Conservation (phyloP, 495 filamentous ascomycete genomes). For the Penicillium soppii region DNA sequence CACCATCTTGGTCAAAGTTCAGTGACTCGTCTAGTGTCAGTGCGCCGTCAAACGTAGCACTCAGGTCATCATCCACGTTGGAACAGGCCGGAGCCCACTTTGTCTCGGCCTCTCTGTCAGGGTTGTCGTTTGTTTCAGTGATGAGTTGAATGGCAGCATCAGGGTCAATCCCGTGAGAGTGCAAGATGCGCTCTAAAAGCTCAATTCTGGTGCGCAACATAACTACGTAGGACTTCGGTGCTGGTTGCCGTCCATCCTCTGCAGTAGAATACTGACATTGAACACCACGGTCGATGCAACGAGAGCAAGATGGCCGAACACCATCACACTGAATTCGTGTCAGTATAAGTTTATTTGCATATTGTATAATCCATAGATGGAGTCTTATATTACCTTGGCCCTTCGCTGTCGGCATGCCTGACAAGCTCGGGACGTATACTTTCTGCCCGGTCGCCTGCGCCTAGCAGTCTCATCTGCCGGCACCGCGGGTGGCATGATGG, state of each 20-base stretch:
- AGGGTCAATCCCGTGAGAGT: slow-evolving; percentile 21
- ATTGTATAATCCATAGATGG: too few relatives aligned
- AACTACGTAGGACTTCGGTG: slow-evolving; percentile 30
- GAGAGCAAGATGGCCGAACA: slow-evolving; percentile 23
- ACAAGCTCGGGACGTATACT: slow-evolving; percentile 30
- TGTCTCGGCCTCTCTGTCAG: background rate
- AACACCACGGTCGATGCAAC: slow-evolving; percentile 25
- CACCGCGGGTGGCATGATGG: slow-evolving; percentile 6
- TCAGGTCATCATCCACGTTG: slow-evolving; percentile 24
- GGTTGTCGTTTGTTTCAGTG: slow-evolving; percentile 6
- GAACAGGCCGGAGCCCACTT: slow-evolving; percentile 1
- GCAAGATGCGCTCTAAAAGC: slow-evolving; percentile 21
- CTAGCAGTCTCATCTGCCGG: slow-evolving; percentile 13
- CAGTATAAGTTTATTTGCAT: background rate
- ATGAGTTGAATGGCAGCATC: slow-evolving; percentile 23
- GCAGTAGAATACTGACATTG: slow-evolving; percentile 26
- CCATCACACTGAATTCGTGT: slow-evolving; percentile 24
- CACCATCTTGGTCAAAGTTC: slow-evolving; percentile 33
- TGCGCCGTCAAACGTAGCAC: slow-evolving; percentile 25
- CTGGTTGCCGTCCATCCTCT: slow-evolving; percentile 28
- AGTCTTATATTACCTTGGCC: slow-evolving; percentile 21
- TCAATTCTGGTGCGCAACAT: slow-evolving; percentile 29
- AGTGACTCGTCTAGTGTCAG: slow-evolving; percentile 28
- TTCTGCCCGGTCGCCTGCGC: slow-evolving; percentile 21
- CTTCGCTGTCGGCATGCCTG: slow-evolving; percentile 31